A percentile compares a stretch with the other conserved stretches of the same genome.
Evolutionary conservation across 352 stramenopile genomes (phyloP).

Genomic region (Globisporangium iwayamae): DNA sequence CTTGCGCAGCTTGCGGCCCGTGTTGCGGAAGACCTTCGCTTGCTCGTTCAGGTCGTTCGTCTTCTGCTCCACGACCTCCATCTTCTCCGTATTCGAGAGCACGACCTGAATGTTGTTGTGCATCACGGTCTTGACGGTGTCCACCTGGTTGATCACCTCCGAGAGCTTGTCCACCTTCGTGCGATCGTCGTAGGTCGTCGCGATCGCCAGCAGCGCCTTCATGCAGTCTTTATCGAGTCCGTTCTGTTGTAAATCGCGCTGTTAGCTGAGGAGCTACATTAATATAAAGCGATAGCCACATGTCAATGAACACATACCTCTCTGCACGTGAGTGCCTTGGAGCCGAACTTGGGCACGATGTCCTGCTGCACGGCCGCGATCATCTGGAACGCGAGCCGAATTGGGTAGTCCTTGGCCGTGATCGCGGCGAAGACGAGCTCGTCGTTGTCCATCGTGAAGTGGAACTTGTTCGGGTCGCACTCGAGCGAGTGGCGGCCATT

Average conservation of each 20-base stretch:
- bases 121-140: conserved; percentile 81
- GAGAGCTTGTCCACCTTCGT: conserved; percentile 87
- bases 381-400: conserved; percentile 80
- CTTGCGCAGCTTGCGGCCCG: conserved; percentile 68
- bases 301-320: conserved; percentile 34
- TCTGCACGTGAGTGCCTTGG: conserved; percentile 71
- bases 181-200: conserved; percentile 74
- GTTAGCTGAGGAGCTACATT: too few relatives aligned
- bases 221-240: conserved; percentile 76
- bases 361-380: conserved; percentile 74
- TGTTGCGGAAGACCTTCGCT: conserved; percentile 85
- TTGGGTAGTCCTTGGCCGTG: conserved; percentile 78
- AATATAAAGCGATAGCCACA: too few relatives aligned
- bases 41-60: conserved; percentile 86
- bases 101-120: conserved; percentile 88
- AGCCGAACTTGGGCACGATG: conserved; percentile 69
- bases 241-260: conserved; percentile 29
- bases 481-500: conserved; percentile 85
- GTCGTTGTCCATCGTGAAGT: conserved; percentile 89
- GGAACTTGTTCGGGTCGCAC: conserved; percentile 86
- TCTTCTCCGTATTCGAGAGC: conserved; percentile 86
- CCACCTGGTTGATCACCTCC: conserved; percentile 79
- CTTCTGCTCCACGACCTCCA: conserved; percentile 86
- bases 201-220: conserved; percentile 59
- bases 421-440: conserved; percentile 82